Evolutionary conservation across 345 rosid genomes (phyloP).

Genomic region (Populus simonii): DNA sequence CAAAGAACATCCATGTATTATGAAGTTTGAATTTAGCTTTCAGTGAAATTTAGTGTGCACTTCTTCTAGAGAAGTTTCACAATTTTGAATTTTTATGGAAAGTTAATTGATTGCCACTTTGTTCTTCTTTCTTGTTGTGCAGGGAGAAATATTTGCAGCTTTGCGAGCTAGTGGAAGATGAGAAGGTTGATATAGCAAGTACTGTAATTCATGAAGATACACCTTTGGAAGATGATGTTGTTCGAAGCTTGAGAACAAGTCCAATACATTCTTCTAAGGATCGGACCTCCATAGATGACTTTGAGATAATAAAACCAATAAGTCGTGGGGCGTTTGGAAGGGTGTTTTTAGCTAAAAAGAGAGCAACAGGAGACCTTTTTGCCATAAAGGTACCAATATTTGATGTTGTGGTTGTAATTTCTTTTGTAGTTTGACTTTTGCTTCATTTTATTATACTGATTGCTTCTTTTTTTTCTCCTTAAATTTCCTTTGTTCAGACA

Average conservation of each 20-base stretch:
- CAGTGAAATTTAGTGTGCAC: not conserved
- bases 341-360: conserved; percentile 94
- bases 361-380: conserved; percentile 97
- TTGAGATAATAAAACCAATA: conserved; percentile 97
- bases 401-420: conserved; percentile 12
- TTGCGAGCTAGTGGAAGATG: conserved; percentile 88
- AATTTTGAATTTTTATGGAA: conserved; percentile 3
- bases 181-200: conserved; percentile 77
- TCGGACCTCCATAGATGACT: conserved; percentile 96
- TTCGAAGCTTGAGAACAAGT: conserved; percentile 92
- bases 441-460: not conserved
- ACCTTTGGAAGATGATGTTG: conserved; percentile 95
- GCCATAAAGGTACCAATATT: conserved; percentile 74
- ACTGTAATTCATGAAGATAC: conserved; percentile 92
- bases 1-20: not conserved
- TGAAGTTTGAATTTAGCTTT: not conserved
- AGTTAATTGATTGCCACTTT: not conserved
- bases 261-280: conserved; percentile 83
- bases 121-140: conserved; percentile 21
- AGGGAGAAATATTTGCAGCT: conserved; percentile 98
- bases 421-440: conserved; percentile 6
- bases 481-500: not conserved
- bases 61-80: not conserved
- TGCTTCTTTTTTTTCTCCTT: not conserved
- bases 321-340: conserved; percentile 99